These are phyloP conservation scores for Kalanchoe fedtschenkoi DNA, from an alignment of 164 flowering plant species.

Conservation along the genomic window DNA sequence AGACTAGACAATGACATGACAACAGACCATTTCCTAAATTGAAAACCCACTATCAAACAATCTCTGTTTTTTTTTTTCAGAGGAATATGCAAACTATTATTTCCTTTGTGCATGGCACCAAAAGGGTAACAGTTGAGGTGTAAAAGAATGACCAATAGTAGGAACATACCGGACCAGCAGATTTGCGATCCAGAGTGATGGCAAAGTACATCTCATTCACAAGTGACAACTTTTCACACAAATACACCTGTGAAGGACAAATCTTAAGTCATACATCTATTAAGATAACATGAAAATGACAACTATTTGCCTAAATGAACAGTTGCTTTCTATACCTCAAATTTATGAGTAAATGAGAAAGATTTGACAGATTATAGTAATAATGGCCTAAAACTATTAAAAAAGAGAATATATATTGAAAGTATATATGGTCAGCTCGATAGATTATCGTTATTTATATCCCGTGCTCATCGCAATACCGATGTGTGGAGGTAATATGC, in stretches of 20 bases:
- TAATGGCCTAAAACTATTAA: no score
- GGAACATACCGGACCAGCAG: constrained; percentile 90
- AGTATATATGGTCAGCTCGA: background rate
- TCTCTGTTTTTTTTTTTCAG: background rate
- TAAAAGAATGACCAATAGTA: background rate
- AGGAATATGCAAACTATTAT: background rate
- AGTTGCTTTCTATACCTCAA: no score
- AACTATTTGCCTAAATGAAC: background rate
- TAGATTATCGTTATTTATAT: background rate
- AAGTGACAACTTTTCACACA: constrained; percentile 79
- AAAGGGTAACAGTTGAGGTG: background rate
- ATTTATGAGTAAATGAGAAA: background rate
- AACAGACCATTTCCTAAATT: background rate
- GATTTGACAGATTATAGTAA: no score
- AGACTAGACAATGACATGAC: background rate
- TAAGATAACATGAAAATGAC: background rate
- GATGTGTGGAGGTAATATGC: background rate
- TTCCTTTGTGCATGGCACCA: background rate
- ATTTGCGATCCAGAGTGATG: constrained; percentile 77
- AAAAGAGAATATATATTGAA: background rate
- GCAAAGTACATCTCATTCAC: constrained; percentile 98
- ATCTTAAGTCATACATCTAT: background rate
- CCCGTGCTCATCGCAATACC: background rate
- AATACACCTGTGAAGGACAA: constrained; percentile 44
- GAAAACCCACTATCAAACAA: background rate